Evolutionary conservation across 768 basidiomycete species (phyloP).

Genomic region (Lactifluus rugatus): DNA sequence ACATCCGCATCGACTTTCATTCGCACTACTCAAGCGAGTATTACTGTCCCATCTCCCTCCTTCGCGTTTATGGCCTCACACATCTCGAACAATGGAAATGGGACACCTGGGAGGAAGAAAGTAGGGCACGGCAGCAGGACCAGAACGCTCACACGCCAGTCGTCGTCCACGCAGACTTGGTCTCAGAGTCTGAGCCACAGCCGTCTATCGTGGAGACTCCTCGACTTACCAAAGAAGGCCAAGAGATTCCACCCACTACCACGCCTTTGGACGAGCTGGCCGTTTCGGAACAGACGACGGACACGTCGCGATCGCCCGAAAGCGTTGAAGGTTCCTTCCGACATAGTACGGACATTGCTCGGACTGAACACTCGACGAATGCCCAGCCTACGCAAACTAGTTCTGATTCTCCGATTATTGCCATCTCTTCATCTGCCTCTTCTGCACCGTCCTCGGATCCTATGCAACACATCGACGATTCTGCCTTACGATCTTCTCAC

Average conservation of each 20-base stretch:
- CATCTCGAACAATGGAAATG: slow-evolving; percentile 96
- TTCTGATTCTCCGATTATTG: background rate
- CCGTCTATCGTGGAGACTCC: slow-evolving; percentile 13
- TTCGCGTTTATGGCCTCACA: slow-evolving; percentile 91
- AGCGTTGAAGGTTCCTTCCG: background rate
- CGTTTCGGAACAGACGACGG: background rate
- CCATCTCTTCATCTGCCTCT: background rate
- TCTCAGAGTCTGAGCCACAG: slow-evolving; percentile 18
- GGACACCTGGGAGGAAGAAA: slow-evolving; percentile 74
- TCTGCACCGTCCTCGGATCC: background rate
- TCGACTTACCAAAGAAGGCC: background rate
- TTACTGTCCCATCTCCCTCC: slow-evolving; percentile 88
- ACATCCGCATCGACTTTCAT: slow-evolving; percentile 87
- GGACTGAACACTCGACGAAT: background rate
- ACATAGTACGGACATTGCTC: slow-evolving; percentile 14
- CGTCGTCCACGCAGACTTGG: slow-evolving; percentile 22
- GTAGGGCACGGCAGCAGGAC: slow-evolving; percentile 33
- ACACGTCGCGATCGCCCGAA: background rate
- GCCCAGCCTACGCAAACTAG: background rate
- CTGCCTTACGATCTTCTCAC: background rate
- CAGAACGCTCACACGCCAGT: slow-evolving; percentile 24
- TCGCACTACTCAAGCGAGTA: slow-evolving; percentile 92
- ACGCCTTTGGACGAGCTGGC: background rate
- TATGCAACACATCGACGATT: background rate
- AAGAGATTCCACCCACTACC: background rate